Conservation (phyloP, 148 eudicot species). For the Cornus florida region DNA sequence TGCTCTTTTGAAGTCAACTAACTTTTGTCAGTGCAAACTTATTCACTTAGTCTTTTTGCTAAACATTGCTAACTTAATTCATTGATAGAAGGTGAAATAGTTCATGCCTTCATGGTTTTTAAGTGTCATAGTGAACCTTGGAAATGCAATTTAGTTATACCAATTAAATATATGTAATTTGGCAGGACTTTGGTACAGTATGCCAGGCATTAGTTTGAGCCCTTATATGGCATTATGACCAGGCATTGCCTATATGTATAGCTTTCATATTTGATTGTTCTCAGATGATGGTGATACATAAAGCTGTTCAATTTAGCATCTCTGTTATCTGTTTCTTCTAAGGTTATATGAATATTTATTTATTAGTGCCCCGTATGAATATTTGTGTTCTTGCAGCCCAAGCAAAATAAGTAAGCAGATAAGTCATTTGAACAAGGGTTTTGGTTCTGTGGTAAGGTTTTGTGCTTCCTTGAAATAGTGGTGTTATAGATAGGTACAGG, state of each 20-base stretch:
- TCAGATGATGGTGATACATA: not conserved
- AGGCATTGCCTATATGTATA: not conserved
- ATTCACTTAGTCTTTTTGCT: not conserved
- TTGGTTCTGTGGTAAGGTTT: not conserved
- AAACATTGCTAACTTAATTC: not conserved
- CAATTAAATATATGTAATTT: not conserved
- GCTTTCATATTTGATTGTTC: too few species aligned
- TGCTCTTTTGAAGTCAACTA: not conserved
- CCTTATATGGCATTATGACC: too few species aligned
- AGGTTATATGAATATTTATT: not conserved
- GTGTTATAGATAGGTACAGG: not conserved
- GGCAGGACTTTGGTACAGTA: not conserved
- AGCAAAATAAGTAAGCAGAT: not conserved
- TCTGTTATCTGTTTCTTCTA: not conserved
- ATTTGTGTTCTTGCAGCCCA: slow-evolving; percentile 3
- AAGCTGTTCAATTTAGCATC: not conserved
- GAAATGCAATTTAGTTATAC: not conserved
- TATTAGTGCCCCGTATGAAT: too few species aligned
- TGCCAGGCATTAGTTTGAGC: not conserved
- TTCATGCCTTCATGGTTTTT: not conserved
- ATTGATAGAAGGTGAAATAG: not conserved
- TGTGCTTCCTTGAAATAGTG: not conserved
- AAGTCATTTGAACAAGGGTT: not conserved
- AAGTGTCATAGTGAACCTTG: not conserved
- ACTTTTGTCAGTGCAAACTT: not conserved